Percentiles rank a stretch among this genome's conserved stretches.
Evolutionary conservation across 2,329 filamentous ascomycete species (phyloP).

Genomic region (Bipolaris sorokiniana): DNA sequence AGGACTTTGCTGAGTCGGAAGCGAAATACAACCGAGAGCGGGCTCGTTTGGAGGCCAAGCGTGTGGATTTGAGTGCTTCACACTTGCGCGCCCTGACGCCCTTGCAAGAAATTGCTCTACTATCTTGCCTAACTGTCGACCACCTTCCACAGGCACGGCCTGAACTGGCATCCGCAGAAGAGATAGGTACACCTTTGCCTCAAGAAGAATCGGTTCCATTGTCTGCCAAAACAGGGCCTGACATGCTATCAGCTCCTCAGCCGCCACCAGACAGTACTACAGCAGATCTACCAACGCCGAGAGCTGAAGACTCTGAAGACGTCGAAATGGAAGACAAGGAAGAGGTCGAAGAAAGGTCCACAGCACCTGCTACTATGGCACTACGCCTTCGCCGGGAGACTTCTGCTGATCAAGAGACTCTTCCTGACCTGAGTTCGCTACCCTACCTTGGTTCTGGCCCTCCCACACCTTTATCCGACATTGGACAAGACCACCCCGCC

Average conservation of each 20-base stretch:
- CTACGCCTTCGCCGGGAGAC: slow-evolving; percentile 38
- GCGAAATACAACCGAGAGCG: slow-evolving; percentile 56
- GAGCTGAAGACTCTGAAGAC: slow-evolving; percentile 46
- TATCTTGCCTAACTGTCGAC: slow-evolving; percentile 48
- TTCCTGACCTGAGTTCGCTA: slow-evolving; percentile 51
- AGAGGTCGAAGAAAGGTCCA: slow-evolving; percentile 30
- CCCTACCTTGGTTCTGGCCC: slow-evolving; percentile 55
- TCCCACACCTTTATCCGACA: slow-evolving; percentile 53
- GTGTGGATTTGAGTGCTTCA: slow-evolving; percentile 52
- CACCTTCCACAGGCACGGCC: slow-evolving; percentile 32
- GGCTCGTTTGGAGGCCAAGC: slow-evolving; percentile 51
- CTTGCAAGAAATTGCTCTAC: slow-evolving; percentile 52
- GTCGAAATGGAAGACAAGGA: slow-evolving; percentile 32
- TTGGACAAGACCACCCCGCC: slow-evolving; percentile 48
- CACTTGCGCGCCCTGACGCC: slow-evolving; percentile 53
- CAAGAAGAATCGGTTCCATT: slow-evolving; percentile 20
- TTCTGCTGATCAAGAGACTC: slow-evolving; percentile 44
- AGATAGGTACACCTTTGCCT: slow-evolving; percentile 24
- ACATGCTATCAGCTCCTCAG: slow-evolving; percentile 15
- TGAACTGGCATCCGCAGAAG: slow-evolving; percentile 20
- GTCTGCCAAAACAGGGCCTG: slow-evolving; percentile 2
- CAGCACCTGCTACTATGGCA: slow-evolving; percentile 43
- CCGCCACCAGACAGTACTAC: slow-evolving; percentile 23
- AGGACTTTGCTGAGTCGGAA: slow-evolving; percentile 54
- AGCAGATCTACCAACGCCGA: slow-evolving; percentile 43